Evolutionary conservation across 179 eudicot genomes (phyloP).

Genomic region (Carnegiea gigantea): DNA sequence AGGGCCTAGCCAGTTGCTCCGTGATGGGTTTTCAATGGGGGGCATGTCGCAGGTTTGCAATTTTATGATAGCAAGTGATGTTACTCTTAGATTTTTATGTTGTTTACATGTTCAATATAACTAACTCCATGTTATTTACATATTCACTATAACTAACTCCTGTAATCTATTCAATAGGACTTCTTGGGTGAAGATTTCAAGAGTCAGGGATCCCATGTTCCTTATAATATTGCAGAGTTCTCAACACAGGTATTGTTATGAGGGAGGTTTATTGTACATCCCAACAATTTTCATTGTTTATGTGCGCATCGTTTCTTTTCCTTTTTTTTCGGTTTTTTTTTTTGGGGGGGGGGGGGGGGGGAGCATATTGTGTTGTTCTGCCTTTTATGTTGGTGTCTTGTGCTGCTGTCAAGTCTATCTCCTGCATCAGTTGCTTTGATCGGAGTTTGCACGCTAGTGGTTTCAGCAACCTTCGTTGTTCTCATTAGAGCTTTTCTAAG

Average conservation of each 20-base stretch:
- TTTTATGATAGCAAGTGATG: not conserved
- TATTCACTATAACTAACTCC: not conserved
- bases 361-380: no score
- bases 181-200: slow-evolving; percentile 97
- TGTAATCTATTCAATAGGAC: slow-evolving; percentile 48
- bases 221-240: slow-evolving; percentile 83
- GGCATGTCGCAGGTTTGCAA: slow-evolving; percentile 96
- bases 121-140: no score
- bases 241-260: slow-evolving; percentile 74
- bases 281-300: not conserved
- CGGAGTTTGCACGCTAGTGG: no score
- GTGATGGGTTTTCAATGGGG: slow-evolving; percentile 88
- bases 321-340: no score
- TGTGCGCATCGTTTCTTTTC: no score
- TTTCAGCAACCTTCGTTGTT: no score
- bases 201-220: slow-evolving; percentile 98
- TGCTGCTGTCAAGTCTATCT: no score
- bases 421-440: no score
- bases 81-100: not conserved
- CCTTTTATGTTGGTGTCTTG: no score
- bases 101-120: not conserved
- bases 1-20: slow-evolving; percentile 73
- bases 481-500: no score
- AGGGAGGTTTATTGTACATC: not conserved
- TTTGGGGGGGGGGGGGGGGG: no score